Evolutionary conservation across 179 eudicot genomes (phyloP).

Genomic region (Beta corolliflora): DNA sequence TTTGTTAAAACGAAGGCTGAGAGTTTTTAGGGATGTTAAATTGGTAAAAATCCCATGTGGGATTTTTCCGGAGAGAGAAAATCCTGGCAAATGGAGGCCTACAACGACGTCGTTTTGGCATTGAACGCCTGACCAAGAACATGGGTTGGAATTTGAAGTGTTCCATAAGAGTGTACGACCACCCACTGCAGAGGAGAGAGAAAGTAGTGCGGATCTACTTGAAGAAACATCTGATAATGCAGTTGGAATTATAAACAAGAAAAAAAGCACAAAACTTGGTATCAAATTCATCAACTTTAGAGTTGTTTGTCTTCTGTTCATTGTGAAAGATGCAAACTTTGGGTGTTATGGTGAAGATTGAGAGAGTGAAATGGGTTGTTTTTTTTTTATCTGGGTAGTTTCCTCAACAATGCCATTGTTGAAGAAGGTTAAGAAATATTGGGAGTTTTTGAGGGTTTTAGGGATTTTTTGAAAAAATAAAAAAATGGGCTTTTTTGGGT

Average conservation of each 20-base stretch:
- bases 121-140: slow-evolving; percentile 49
- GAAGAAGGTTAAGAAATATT: neutral
- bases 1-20: slow-evolving; percentile 64
- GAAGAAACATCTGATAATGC: slow-evolving; percentile 38
- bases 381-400: neutral
- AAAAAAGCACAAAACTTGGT: neutral
- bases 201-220: slow-evolving; percentile 38
- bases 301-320: neutral
- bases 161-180: slow-evolving; percentile 53
- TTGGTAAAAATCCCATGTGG: slow-evolving; percentile 53
- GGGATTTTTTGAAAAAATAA: neutral
- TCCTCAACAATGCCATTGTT: neutral
- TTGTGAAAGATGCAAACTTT: neutral
- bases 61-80: slow-evolving; percentile 59
- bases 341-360: neutral
- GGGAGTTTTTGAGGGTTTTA: slow-evolving; percentile 1
- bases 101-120: slow-evolving; percentile 48
- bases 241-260: slow-evolving; percentile 11
- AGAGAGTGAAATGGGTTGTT: neutral
- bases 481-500: neutral
- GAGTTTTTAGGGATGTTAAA: slow-evolving; percentile 46
- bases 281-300: no score
- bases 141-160: slow-evolving; percentile 14
- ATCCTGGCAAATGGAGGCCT: slow-evolving; percentile 69
- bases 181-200: slow-evolving; percentile 43